Conservation (phyloP, 2,329 filamentous ascomycete genomes). For the Trichoderma simmonsii region DNA sequence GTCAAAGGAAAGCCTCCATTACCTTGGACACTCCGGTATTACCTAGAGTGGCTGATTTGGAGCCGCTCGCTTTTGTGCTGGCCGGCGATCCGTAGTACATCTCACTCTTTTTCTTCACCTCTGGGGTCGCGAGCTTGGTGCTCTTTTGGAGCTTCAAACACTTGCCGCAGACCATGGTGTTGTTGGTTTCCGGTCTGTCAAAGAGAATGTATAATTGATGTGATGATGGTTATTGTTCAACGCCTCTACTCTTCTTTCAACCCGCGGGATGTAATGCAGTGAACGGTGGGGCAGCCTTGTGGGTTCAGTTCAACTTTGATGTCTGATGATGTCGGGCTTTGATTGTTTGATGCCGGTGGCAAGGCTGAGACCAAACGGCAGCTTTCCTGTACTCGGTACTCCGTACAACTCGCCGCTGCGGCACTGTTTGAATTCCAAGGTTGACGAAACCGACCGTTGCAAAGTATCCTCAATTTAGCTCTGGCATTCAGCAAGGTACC, state of each 20-base stretch:
- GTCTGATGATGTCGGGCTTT: background rate
- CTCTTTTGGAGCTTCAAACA: constrained; percentile 60
- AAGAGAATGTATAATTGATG: background rate
- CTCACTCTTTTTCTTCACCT: constrained; percentile 64
- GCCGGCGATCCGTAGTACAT: constrained; percentile 62
- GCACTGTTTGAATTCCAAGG: constrained; percentile 12
- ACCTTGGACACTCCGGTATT: constrained; percentile 60
- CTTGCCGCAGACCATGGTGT: constrained; percentile 60
- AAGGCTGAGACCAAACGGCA: background rate
- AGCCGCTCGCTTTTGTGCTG: constrained; percentile 36
- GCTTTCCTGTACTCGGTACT: background rate
- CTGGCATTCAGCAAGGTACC: constrained; percentile 8
- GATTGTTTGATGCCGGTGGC: constrained; percentile 1
- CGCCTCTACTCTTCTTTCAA: background rate
- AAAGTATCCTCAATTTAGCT: constrained; percentile 7
- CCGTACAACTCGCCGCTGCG: background rate
- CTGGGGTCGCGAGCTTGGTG: constrained; percentile 58
- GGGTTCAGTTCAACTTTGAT: background rate
- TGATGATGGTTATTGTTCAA: background rate
- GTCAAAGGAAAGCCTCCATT: constrained; percentile 17
- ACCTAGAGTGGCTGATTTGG: constrained; percentile 53
- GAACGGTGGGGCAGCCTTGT: background rate
- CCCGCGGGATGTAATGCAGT: background rate
- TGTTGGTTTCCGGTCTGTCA: background rate
- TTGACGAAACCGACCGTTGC: background rate